Base-by-base conservation (phyloP, 2,329 filamentous ascomycete genomes). In the Fusarium nygamai region DNA sequence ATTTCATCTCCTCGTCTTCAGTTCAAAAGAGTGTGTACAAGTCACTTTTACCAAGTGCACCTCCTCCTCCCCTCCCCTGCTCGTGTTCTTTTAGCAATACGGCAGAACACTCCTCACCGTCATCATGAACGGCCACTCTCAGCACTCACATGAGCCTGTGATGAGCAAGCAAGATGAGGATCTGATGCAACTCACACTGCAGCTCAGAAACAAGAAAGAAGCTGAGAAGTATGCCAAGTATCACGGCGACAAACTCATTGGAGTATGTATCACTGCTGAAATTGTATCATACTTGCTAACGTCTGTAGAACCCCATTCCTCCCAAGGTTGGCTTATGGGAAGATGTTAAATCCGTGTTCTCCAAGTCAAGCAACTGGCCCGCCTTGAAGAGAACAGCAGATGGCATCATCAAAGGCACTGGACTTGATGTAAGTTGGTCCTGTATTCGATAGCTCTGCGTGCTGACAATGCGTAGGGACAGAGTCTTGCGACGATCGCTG, bases 211-310 rank as follows among this genome's bases (percentile, higher is more conserved):
- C 38, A 64, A 65, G n/a, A 46, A 51, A 16, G 50, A 65, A n/a
- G 46, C 44, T 0, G 64, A 59, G 34, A 59, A 65, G 41, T 60
- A 54, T 10, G 65, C 65, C 17, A 68, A 68, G 27, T 68, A 54
- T 33, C 65, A 65, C 20, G 65, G 65, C 38, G 65, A 68, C 39
- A 64, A 59, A 4, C 65, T 68, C 6, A 68, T 68, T 31, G 61
- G 61, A 4, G 65, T 60, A 41, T 41, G 65, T 44, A n/a, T 57
- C 13, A 46, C 6, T 10, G 1, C 19, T 31, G n/a, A 6, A 9
- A 47, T 34, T 22, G n/a, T 5, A 17, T 29, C 1, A 12, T 6
- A 7, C 9, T 36, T 47, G 12, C 53, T 68, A 19, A 68, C 7
- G 4, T 10, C 12, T 19, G 22, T 34, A 68, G 65, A 64, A 68